Evolutionary conservation across 1,139 yeast genomes (phyloP), one percentile per base, ranked within the genome.

Genomic region (Pichia sp.): DNA sequence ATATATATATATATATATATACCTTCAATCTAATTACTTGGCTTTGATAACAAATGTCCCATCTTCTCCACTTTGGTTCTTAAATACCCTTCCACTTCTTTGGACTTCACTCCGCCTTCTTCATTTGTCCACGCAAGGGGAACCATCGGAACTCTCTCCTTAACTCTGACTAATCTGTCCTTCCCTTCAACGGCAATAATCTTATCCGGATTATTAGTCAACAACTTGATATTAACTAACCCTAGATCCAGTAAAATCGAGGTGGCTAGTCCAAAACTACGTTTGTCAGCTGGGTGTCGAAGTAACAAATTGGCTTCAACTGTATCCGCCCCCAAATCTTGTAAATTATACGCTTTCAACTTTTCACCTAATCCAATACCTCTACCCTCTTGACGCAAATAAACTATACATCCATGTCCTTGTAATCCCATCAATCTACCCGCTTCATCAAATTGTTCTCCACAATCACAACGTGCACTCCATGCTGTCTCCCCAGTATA

Each of bases 401-500:
- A 94, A 1, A 94, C 97, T 50, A 94, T 89, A 57, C 96, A 92
- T 25, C 98, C 98, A 57, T 81, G 85, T 16, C 96, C 97, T 41
- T 73, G 74, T 47, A 76, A 71, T 6, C 96, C 95, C 90, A 94
- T 92, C 41, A 86, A 69, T 53, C 95, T 76, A 9, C 97, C 98
- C 1, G 98, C 97, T 66, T 94, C 97, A 66, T 92, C 97, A 59
- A 94, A 86, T 70, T 94, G 98, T 67, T 94, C 98, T 15, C 98
- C 99, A 68, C 99, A 94, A 67, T 94, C 98, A 67, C 98, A 94
- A 47, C 99, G 77, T 3, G 98, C 97, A 51, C 94, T 82, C 97
- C 98, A 94, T 13, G 97, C 97, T 1, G 97, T 92, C 65, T 94
- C 99, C 8, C 98, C 98, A 0, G 99, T 94, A 68, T 92, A 94